Conservation (phyloP, 2,329 filamentous ascomycete genomes). For the Geosmithia putterillii region DNA sequence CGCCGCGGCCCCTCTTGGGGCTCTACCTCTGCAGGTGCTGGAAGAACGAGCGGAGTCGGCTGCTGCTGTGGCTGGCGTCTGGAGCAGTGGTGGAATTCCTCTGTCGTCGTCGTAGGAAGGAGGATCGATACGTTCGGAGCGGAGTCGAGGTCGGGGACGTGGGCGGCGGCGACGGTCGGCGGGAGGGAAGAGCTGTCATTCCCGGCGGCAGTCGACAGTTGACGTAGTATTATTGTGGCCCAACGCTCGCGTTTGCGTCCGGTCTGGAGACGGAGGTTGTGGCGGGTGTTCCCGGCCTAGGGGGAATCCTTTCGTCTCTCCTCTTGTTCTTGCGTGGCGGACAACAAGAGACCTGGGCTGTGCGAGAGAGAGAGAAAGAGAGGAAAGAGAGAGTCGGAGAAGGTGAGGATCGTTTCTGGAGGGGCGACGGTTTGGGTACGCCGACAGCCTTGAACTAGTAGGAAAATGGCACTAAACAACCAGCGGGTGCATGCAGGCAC, state of each 20-base stretch:
- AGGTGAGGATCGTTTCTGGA: not conserved
- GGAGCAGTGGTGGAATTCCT: conserved; percentile 1
- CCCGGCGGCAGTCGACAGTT: too few relatives aligned
- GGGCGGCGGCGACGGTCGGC: not conserved
- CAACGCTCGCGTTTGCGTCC: too few relatives aligned
- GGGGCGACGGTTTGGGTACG: not conserved
- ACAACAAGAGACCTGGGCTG: too few relatives aligned
- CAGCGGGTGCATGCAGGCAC: not conserved
- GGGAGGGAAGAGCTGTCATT: conserved; percentile 1
- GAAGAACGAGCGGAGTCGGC: not conserved
- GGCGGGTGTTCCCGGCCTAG: not conserved
- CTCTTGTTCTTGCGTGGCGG: not conserved
- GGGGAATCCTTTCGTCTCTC: not conserved
- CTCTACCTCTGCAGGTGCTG: conserved; percentile 5
- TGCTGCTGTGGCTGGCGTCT: conserved; percentile 5
- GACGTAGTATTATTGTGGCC: too few relatives aligned
- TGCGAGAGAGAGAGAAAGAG: not conserved
- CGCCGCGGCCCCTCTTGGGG: conserved; percentile 3
- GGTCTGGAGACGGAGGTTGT: not conserved
- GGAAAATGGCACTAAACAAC: not conserved
- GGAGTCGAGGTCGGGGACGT: conserved; percentile 1
- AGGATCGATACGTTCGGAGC: too few relatives aligned
- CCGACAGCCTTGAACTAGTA: not conserved
- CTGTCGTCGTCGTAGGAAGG: not conserved
- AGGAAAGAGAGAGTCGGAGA: not conserved